These are phyloP conservation scores for Calonectria pseudoreteaudii DNA, from an alignment of 2,329 filamentous ascomycete genomes.

Conservation along the genomic window DNA sequence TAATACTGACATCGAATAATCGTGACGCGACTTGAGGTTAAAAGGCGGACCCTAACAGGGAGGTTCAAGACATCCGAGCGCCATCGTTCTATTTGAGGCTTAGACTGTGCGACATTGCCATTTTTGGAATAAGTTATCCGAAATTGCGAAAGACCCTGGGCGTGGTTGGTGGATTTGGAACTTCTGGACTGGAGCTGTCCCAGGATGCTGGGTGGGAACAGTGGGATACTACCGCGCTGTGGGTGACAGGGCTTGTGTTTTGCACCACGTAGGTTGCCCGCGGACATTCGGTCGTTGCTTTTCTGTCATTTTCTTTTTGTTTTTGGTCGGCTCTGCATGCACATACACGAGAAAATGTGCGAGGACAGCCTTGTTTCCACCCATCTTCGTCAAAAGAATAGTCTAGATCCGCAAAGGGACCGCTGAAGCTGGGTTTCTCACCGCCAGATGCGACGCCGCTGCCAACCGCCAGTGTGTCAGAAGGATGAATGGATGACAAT, in stretches of 20 bases:
- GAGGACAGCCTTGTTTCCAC: slow-evolving; percentile 20
- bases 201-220: slow-evolving; percentile 13
- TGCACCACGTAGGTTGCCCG: background rate
- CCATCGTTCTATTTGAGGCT: slow-evolving; percentile 3
- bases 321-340: background rate
- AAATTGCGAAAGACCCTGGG: slow-evolving; percentile 3
- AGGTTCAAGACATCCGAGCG: slow-evolving; percentile 17
- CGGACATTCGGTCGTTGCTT: background rate
- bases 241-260: background rate
- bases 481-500: slow-evolving; percentile 37
- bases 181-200: slow-evolving; percentile 1
- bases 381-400: slow-evolving; percentile 13
- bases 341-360: slow-evolving; percentile 7
- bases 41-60: slow-evolving; percentile 23
- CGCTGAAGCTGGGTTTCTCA: slow-evolving; percentile 30
- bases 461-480: slow-evolving; percentile 29
- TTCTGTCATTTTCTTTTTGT: background rate
- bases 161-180: slow-evolving; percentile 11
- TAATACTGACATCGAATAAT: slow-evolving; percentile 12
- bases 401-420: slow-evolving; percentile 15
- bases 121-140: slow-evolving; percentile 11
- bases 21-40: slow-evolving; percentile 10
- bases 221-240: background rate
- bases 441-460: slow-evolving; percentile 32
- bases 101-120: slow-evolving; percentile 12